Evolutionary conservation across 2,329 filamentous ascomycete genomes (phyloP).

Genomic region (Lasiodiplodia gonubiensis): DNA sequence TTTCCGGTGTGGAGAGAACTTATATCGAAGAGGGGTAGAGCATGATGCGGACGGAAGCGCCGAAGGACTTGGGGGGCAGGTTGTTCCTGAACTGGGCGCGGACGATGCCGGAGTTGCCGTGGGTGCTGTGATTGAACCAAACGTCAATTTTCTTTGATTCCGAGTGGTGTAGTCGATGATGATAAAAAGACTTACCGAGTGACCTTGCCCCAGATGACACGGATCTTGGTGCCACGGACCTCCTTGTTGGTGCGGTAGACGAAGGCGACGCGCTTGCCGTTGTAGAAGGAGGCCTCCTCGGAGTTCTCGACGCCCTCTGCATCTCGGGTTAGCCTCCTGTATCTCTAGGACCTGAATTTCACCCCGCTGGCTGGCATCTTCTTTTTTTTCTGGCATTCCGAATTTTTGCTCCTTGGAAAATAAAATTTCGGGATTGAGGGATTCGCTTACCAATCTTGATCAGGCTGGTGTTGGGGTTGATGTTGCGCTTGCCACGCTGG

Average conservation of each 20-base stretch:
- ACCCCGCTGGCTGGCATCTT: not conserved
- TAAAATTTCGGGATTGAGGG: not conserved
- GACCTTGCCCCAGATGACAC: conserved; percentile 96
- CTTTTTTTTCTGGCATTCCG: not conserved
- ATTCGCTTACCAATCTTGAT: conserved; percentile 81
- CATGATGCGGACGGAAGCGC: conserved; percentile 85
- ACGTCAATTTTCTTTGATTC: not conserved
- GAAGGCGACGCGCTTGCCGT: conserved; percentile 96
- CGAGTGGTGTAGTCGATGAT: not conserved
- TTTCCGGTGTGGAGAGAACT: not conserved
- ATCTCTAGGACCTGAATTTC: not conserved
- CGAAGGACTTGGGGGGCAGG: conserved; percentile 80
- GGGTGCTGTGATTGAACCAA: not conserved
- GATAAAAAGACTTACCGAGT: conserved; percentile 60
- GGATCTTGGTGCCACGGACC: conserved; percentile 93
- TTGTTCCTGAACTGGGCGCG: conserved; percentile 93
- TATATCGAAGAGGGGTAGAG: conserved; percentile 68
- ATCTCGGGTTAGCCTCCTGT: not conserved
- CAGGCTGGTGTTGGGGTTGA: conserved; percentile 70
- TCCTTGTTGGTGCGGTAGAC: conserved; percentile 94
- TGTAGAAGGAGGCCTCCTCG: conserved; percentile 90
- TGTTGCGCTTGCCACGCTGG: conserved; percentile 78
- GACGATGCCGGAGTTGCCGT: conserved; percentile 92
- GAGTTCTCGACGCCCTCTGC: conserved; percentile 75
- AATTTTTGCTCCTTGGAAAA: not conserved